Evolutionary conservation across 2,329 filamentous ascomycete species (phyloP), one percentile per base, ranked within the genome.

Genomic region (Talaromyces marneffei): DNA sequence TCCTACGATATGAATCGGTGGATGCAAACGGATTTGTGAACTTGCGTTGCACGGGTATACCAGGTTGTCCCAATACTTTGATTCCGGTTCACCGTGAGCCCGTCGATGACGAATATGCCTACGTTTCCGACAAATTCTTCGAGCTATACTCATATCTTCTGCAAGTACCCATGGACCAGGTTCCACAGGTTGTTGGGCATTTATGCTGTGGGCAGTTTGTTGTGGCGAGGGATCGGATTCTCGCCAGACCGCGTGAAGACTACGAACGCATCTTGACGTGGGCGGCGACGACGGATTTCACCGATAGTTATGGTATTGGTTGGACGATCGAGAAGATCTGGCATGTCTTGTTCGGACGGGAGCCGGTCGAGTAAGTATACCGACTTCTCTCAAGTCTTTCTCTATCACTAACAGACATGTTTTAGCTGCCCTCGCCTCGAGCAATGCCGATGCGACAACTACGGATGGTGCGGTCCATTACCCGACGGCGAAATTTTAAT

Each of bases 1-100:
- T 68, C 39, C 68, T 79, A 12, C 71, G 74, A 9, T 66, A 73
- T 23, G 69, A 73, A 27, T 72, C 71, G n/a, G 69, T 79, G 29
- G 69, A 72, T 44, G 63, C 69, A 2, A 66, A 70, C 1, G 77
- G 77, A 16, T 79, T 75, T 60, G 73, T 74, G 3, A 75, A 75
- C 59, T 66, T 79, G 35, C 70, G 72, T 12, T 79, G 77, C 66
- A 68, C 71, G 14, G 65, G 66, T 40, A 64, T 67, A 31, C 70
- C 73, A 0, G 75, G 76, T 18, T 79, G 77, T 61, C 76, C 75
- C 12, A 71, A 69, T 5, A 75, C 73, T 52, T 66, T 77, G n/a
- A 67, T 73, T 18, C 74, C 72, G 48, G 64, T 70, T 7, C 68
- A 69, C 58, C 61, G 64, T 58, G 64, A 66, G 9, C 63, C 73